These are phyloP conservation scores for Nicotiana paniculata DNA, from an alignment of 257 asterid genomes.

Conservation along the genomic window DNA sequence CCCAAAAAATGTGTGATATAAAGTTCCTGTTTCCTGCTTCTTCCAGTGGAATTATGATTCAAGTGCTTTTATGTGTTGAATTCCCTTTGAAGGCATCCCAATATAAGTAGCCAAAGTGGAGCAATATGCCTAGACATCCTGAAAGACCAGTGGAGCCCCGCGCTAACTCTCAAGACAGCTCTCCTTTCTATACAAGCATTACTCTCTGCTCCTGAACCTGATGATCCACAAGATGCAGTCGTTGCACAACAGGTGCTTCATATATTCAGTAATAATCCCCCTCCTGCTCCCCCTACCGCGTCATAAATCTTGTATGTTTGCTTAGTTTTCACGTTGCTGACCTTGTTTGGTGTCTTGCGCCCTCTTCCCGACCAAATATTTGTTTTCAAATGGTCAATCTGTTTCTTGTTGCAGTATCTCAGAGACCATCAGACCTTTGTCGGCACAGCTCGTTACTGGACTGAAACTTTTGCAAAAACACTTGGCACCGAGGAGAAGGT, in stretches of 20 bases:
- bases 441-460: conserved; percentile 96
- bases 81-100: conserved; percentile 79
- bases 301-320: background rate
- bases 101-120: conserved; percentile 98
- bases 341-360: background rate
- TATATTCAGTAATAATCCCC: background rate
- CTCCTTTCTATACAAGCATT: conserved; percentile 93
- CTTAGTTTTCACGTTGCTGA: background rate
- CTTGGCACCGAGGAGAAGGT: conserved; percentile 91
- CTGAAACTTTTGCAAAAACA: conserved; percentile 85
- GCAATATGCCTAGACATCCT: conserved; percentile 97
- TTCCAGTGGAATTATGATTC: conserved; percentile 4
- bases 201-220: conserved; percentile 92
- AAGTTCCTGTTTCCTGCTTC: background rate
- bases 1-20: background rate
- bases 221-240: conserved; percentile 97
- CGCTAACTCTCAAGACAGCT: conserved; percentile 89
- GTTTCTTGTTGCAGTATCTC: conserved; percentile 42
- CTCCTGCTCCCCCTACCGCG: background rate
- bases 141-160: conserved; percentile 99
- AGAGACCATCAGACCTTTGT: conserved; percentile 63
- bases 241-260: conserved; percentile 79
- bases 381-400: conserved; percentile 3
- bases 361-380: background rate
- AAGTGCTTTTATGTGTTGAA: conserved; percentile 13